Evolutionary conservation across 805 yeast species (phyloP), one percentile per base, ranked within the genome.

Genomic region (Starmerella potacharoeniae): DNA sequence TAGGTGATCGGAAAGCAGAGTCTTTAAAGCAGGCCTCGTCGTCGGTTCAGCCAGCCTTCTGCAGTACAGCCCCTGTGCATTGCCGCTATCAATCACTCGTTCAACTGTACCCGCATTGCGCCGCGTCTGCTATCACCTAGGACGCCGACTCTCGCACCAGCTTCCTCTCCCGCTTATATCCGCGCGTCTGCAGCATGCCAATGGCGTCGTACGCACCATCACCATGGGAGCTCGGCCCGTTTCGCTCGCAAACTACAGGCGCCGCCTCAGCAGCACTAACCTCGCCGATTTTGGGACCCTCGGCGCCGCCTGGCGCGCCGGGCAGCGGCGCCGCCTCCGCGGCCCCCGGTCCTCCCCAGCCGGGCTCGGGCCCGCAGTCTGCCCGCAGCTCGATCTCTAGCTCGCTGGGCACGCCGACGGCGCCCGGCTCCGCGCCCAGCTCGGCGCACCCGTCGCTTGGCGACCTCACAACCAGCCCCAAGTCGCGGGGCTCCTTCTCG

Each of bases 401-500:
- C 28, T 11, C 41, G 14, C n/a, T 17, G 22, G 17, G 14, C 6
- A 35, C 33, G 9, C 28, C 35, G 34, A 11, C 43, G 6, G 17
- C 51, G 14, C 14, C 51, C 11, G 43, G 35, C 11, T 14, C 51
- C 7, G 35, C 51, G 29, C 17, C 43, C 10, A 35, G 28, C 6
- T 48, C 43, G 5, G 5, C 51, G 28, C 51, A 48, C 11, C 22
- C 51, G 34, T 48, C 51, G 30, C 34, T 48, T 22, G 28, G 51
- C 43, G 51, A 48, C 43, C 42, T 36, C 35, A 48, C 51, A 6
- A 35, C 30, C 14, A 48, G 51, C 35, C 51, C 51, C 28, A 36
- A 35, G 31, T 48, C 51, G 43, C 51, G 51, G n/a, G 43, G 51
- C 35, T 48, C 51, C n/a, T 35, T 48, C 34, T 36, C 43, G 17